Evolutionary conservation across 352 stramenopile genomes (phyloP).

Genomic region (Globisporangium middletonii): DNA sequence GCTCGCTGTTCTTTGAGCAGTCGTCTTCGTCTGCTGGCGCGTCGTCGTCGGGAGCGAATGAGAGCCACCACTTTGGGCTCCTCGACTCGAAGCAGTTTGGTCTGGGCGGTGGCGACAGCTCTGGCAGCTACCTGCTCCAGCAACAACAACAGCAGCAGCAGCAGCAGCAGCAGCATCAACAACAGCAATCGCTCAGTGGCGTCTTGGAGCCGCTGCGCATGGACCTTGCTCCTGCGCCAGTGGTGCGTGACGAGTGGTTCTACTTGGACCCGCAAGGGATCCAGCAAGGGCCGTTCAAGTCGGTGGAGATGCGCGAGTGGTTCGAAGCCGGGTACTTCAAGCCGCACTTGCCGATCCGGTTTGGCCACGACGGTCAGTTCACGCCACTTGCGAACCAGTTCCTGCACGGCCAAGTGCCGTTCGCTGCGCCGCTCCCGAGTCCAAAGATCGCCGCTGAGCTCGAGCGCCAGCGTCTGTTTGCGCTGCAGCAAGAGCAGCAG

Average conservation of each 20-base stretch:
- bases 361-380: constrained; percentile 67
- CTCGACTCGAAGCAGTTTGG: constrained; percentile 30
- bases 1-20: constrained; percentile 10
- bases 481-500: constrained; percentile 33
- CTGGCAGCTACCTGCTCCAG: constrained; percentile 19
- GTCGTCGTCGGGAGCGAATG: neutral
- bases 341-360: constrained; percentile 81
- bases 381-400: constrained; percentile 77
- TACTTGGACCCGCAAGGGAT: constrained; percentile 81
- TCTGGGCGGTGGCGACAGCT: constrained; percentile 17
- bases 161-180: neutral
- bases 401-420: constrained; percentile 59
- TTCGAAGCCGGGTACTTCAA: constrained; percentile 89
- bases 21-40: constrained; percentile 7
- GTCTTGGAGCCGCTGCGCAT: constrained; percentile 24
- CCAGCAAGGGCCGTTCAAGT: constrained; percentile 84
- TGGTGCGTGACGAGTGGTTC: constrained; percentile 71
- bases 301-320: constrained; percentile 83
- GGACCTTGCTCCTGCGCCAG: constrained; percentile 15
- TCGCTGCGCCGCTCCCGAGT: constrained; percentile 29
- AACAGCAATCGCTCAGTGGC: neutral
- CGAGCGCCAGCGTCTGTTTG: constrained; percentile 53
- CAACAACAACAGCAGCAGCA: constrained; percentile 10
- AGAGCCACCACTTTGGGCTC: constrained; percentile 14
- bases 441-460: constrained; percentile 9